Evolutionary conservation across 768 basidiomycete species (phyloP), one percentile per base, ranked within the genome.

Genomic region (Russula vinacea): DNA sequence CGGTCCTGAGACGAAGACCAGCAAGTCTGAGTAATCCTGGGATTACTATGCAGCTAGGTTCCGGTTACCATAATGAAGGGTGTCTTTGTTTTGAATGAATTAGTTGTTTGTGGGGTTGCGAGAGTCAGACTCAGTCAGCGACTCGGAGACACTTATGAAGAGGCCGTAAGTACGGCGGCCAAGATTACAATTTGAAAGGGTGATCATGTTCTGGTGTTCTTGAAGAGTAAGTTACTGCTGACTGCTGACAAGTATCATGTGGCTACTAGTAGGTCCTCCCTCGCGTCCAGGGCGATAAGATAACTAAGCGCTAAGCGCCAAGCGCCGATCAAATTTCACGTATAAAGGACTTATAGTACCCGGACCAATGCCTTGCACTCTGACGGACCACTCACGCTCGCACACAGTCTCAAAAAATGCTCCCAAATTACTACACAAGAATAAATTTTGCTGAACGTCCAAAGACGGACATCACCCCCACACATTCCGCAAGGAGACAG

Each of bases 381-480:
- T 2, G 11, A n/a, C 7, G 19, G 6, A 35, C 45, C 44, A 16
- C 42, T 19, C 33, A 26, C 35, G 3, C 22, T 22, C 11, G 32
- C 2, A 35, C 26, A 37, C 10, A 13, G 33, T 24, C 22, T 11
- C 16, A 45, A 45, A 56, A n/a, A 22, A 59, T 59, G 62, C 11
- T 50, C 10, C 56, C 62, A 8, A 37, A 53, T 10, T 37, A 58
- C 45, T 90, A 84, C 77, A 88, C 83, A 62, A 83, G 80, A 37
- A 81, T 94, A 73, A 84, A 90, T 32, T 84, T 97, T 58, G 83
- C 85, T 64, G 83, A 88, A 67, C 83, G 94, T 32, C 94, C 94
- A 0, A 74, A 76, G n/a, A 81, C 76, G 50, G 82, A 86, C 61
- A 86, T 94, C 72, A 81, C 84, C 59, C 81, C 86, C 5, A 81